Base-by-base conservation (phyloP, 2,329 filamentous ascomycete genomes). In the Aspergillus ruber region DNA sequence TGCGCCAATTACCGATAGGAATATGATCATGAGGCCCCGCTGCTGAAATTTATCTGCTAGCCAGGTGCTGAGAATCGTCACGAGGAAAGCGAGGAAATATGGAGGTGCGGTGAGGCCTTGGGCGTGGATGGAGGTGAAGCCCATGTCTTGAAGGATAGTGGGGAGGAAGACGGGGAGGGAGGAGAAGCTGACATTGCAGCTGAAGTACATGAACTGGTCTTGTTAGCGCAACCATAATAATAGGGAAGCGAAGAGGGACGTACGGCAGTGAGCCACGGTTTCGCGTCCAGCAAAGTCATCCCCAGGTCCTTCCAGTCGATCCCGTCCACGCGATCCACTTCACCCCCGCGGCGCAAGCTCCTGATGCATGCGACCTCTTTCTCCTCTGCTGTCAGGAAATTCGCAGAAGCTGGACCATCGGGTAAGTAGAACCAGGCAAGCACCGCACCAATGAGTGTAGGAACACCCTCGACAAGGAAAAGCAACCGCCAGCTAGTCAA, bases 101-200 rank as follows among this genome's bases (percentile, higher is more conserved):
- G 85, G 84, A 1, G 85, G 85, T 0, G 84, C 84, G 0, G 83
- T 84, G 10, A 90, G 75, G 1, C 85, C 86, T 65, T 90, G 85
- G 0, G 86, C 82, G 49, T 82, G 73, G 50, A 88, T 76, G 12
- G 76, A 70, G 0, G 76, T 78, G 66, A 84, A 88, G 8, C 85
- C 85, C 81, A 89, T 86, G 46, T 79, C 73, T 43, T 74, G 67
- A 12, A 85, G 69, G 53, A 85, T 82, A 2, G 80, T 78, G 0
- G 82, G 82, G 2, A 85, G 71, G 56, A 84, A 86, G 2, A 84
- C 80, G 0, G 83, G 80, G 3, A 85, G 71, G 2, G 79, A 82
- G 5, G 79, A 78, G 63, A 83, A 86, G 41, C 81, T 82, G 50
- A 86, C 81, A 62, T 81, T 82, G 69, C 75, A 78, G 56, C 73